These are phyloP conservation scores for Magnusiomyces sp. DNA, from an alignment of 1,139 yeast genomes.

Conservation along the genomic window DNA sequence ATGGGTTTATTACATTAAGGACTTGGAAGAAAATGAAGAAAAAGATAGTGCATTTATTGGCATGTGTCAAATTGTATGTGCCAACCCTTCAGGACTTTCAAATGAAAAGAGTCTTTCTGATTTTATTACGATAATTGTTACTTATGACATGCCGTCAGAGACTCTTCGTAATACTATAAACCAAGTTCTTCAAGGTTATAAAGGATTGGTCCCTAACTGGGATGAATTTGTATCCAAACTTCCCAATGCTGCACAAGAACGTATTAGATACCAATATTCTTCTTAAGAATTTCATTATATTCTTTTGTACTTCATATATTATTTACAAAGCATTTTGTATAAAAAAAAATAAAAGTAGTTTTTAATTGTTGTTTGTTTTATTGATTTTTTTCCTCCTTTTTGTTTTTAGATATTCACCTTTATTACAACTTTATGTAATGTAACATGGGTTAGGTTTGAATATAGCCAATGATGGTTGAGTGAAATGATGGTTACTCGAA, in stretches of 20 bases:
- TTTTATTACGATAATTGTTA: conserved; percentile 57
- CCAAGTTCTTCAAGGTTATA: conserved; percentile 32
- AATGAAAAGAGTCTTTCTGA: conserved; percentile 42
- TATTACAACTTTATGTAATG: too few species aligned
- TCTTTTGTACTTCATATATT: too few species aligned
- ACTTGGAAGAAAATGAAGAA: conserved; percentile 66
- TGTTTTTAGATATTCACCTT: not conserved
- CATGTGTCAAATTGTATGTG: conserved; percentile 55
- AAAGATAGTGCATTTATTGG: conserved; percentile 76
- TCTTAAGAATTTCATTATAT: too few species aligned
- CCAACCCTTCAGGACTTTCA: conserved; percentile 61
- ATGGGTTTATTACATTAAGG: conserved; percentile 63
- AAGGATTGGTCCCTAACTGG: conserved; percentile 27
- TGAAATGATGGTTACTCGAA: not conserved
- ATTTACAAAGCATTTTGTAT: too few species aligned
- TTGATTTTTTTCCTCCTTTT: not conserved
- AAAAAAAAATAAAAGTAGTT: not conserved
- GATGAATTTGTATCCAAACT: conserved; percentile 16
- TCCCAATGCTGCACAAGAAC: conserved; percentile 7
- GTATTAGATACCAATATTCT: conserved; percentile 7
- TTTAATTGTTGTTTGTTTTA: conserved; percentile 1
- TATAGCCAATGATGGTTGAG: not conserved
- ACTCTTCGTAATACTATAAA: conserved; percentile 28
- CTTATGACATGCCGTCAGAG: conserved; percentile 40
- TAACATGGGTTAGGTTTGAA: too few species aligned